phyloP scores from a whole-genome alignment of 2,329 filamentous ascomycete species.

The Diplodia intermedia region DNA sequence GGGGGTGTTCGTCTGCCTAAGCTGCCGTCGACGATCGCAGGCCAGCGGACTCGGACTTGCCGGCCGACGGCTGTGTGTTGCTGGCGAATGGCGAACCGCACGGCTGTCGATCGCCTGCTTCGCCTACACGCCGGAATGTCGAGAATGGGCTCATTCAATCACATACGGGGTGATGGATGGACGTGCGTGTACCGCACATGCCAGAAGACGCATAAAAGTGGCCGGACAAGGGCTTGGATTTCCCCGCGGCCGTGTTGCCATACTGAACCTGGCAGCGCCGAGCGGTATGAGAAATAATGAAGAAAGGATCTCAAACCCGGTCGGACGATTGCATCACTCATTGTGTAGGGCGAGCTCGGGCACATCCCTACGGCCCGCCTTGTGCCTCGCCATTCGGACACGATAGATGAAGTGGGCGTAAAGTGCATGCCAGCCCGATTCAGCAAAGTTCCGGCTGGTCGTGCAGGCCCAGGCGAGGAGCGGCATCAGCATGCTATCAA shows the following conservation, averaged over 20 bases:
- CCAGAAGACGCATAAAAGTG: too few relatives aligned
- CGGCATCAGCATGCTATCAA: not conserved
- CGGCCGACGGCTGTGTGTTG: not conserved
- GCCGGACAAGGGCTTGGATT: too few relatives aligned
- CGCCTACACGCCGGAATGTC: not conserved
- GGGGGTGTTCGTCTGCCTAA: not conserved
- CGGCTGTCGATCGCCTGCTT: not conserved
- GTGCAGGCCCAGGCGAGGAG: not conserved
- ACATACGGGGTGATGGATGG: too few relatives aligned
- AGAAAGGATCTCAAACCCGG: constrained; percentile 7
- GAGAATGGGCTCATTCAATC: too few relatives aligned
- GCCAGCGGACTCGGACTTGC: not conserved
- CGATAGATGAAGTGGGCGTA: not conserved
- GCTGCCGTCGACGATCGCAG: constrained; percentile 9
- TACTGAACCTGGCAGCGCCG: too few relatives aligned
- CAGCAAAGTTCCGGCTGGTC: not conserved
- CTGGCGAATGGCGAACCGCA: not conserved
- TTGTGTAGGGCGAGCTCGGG: constrained; percentile 5
- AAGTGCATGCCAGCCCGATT: not conserved
- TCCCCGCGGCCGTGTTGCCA: too few relatives aligned
- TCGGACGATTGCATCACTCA: constrained; percentile 5
- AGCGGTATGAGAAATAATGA: too few relatives aligned
- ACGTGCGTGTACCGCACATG: too few relatives aligned
- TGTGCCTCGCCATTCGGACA: not conserved
- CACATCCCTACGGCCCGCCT: not conserved